Conservation (phyloP, 1,284 basidiomycete species). For the Heterobasidion annosum region DNA sequence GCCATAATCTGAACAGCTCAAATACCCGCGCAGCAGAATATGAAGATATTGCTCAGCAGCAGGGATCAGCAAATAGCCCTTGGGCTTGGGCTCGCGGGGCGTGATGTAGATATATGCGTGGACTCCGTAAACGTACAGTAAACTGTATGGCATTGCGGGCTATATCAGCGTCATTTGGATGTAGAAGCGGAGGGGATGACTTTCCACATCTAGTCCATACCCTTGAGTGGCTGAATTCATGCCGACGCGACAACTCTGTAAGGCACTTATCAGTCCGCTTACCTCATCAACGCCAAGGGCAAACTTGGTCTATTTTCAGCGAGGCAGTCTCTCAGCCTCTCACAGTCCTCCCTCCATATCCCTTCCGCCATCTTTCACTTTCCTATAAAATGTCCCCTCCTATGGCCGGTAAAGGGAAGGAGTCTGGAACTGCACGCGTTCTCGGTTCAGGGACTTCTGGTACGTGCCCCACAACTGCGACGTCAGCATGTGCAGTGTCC, state of each 20-base stretch:
- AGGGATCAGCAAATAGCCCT: not conserved
- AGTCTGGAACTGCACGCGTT: slow-evolving; percentile 86
- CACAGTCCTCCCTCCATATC: not conserved
- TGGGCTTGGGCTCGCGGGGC: not conserved
- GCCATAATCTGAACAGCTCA: slow-evolving; percentile 25
- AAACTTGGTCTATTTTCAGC: not conserved
- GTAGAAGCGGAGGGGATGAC: too few species aligned
- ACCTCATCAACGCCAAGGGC: too few species aligned
- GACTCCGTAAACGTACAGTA: too few species aligned
- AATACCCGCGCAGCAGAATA: slow-evolving; percentile 38
- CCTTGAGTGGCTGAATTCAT: too few species aligned
- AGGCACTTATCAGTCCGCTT: too few species aligned
- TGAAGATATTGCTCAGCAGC: slow-evolving; percentile 25
- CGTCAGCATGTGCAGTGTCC: not conserved
- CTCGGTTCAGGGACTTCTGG: slow-evolving; percentile 91
- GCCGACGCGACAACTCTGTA: too few species aligned
- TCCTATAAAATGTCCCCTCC: slow-evolving; percentile 48
- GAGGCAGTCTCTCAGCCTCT: not conserved
- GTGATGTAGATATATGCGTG: not conserved
- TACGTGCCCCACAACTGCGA: slow-evolving; percentile 27
- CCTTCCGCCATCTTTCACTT: not conserved
- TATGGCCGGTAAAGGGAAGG: slow-evolving; percentile 57
- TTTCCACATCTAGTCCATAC: too few species aligned
- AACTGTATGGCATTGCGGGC: too few species aligned
- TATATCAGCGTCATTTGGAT: not conserved